Evolutionary conservation across 2,329 filamentous ascomycete genomes (phyloP).

Genomic region (Laburnicola sp.): DNA sequence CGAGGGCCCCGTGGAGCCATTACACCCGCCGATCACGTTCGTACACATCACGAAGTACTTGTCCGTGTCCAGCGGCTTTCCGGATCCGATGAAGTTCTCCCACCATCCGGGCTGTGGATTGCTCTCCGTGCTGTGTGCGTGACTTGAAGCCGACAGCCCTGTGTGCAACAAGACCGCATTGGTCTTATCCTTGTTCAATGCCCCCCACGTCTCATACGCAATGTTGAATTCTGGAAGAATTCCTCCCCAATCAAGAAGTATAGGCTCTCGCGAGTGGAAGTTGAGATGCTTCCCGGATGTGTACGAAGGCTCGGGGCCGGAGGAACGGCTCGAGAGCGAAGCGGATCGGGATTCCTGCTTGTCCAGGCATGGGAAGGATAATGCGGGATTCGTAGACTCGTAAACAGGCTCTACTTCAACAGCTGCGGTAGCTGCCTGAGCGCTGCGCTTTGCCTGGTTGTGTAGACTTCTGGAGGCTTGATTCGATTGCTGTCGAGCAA

Average conservation of each 20-base stretch:
- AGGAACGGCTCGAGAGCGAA: slow-evolving; percentile 69
- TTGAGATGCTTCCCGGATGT: slow-evolving; percentile 81
- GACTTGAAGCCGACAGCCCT: slow-evolving; percentile 93
- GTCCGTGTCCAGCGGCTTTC: slow-evolving; percentile 80
- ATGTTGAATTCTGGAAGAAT: slow-evolving; percentile 86
- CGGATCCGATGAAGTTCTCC: slow-evolving; percentile 96
- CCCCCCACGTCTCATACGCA: slow-evolving; percentile 92
- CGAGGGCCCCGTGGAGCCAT: slow-evolving; percentile 88
- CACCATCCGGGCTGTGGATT: slow-evolving; percentile 96
- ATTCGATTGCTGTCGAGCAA: slow-evolving; percentile 25
- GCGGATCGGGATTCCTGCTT: slow-evolving; percentile 59
- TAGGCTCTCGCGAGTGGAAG: slow-evolving; percentile 72
- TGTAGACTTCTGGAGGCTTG: slow-evolving; percentile 34
- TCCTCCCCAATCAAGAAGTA: slow-evolving; percentile 93
- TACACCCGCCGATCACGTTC: slow-evolving; percentile 94
- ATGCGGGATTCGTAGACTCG: slow-evolving; percentile 45
- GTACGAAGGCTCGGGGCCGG: slow-evolving; percentile 91
- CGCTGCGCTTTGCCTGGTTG: slow-evolving; percentile 30
- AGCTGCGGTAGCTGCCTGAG: slow-evolving; percentile 26
- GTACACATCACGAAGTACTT: slow-evolving; percentile 95
- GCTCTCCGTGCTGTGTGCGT: slow-evolving; percentile 85
- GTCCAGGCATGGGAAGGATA: slow-evolving; percentile 49
- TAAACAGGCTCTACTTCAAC: slow-evolving; percentile 24
- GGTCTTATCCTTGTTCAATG: slow-evolving; percentile 74
- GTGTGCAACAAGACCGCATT: slow-evolving; percentile 94